phyloP scores from a whole-genome alignment of 768 basidiomycete genomes.

The Trametes elegans region DNA sequence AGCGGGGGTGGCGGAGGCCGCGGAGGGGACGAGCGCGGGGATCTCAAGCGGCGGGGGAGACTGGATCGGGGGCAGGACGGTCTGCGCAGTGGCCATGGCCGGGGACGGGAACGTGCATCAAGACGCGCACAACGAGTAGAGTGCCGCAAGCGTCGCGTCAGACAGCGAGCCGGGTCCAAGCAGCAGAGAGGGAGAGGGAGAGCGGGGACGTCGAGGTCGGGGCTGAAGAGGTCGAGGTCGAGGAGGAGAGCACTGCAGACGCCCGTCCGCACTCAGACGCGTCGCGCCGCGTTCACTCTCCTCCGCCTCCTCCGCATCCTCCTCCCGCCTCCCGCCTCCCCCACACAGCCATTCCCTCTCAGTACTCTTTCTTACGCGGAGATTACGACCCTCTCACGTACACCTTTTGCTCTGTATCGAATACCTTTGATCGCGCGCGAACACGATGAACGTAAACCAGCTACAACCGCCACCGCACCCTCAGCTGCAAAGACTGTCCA shows the following conservation, averaged over 20 bases:
- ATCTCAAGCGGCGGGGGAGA: constrained; percentile 19
- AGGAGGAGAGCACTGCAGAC: not conserved
- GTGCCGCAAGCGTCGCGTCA: not conserved
- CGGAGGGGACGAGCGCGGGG: constrained; percentile 1
- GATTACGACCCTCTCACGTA: not conserved
- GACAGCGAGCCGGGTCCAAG: not conserved
- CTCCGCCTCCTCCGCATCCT: not conserved
- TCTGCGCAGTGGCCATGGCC: constrained; percentile 9
- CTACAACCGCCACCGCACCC: constrained; percentile 22
- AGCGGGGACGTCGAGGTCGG: too few species aligned
- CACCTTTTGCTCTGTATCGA: not conserved
- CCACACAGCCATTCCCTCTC: not conserved
- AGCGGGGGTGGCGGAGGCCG: not conserved
- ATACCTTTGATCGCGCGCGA: not conserved
- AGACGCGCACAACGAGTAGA: not conserved
- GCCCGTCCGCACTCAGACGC: not conserved
- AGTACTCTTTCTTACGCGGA: not conserved
- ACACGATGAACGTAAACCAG: constrained; percentile 25
- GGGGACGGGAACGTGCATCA: not conserved
- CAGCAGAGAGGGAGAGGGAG: not conserved
- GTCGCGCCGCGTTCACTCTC: not conserved
- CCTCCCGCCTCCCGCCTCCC: not conserved
- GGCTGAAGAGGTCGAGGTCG: not conserved
- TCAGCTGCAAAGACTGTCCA: constrained; percentile 21
- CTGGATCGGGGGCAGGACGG: constrained; percentile 17